Base-by-base conservation (phyloP, 176 grass and related monocot species). In the Triticum monococcum region DNA sequence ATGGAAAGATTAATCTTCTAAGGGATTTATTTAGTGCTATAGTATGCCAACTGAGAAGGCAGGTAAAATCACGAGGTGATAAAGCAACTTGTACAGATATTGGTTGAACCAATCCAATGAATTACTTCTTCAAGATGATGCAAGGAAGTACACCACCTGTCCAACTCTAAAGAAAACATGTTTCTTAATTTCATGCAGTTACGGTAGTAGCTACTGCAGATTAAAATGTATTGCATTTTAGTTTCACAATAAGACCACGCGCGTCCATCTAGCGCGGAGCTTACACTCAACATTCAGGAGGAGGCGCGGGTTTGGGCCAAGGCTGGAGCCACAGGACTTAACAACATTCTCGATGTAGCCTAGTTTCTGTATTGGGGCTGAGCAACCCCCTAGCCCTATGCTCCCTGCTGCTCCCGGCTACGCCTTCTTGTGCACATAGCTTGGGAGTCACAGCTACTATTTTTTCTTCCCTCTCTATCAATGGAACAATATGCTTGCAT, bases 1-100 rank as follows among this genome's bases (percentile, higher is more conserved):
- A 78, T 70, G 32, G 52, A 67, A 81, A 32, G 41, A 40, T 82
- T 78, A 85, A 91, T 79, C 40, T 74, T 68, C 71, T 23, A 60
- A 72, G 83, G 7, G 68, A 82, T 57, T 25, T 50, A 57, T 22
- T 72, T 28, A 32, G 8, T 75, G 43, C 5, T 41, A 68, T 24
- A 75, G 10, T 13, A 68, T 45, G 43, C 23, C 79, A 25, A 79
- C 35, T 79, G 25, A 41, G 45, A 79, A 66, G 17, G 31, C 18
- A n/a, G 4, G 9, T 78, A 79, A 64, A 87, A 84, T 41, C 33
- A 61, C 36, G 40, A 75, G n/a, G 31, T 20, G 11, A n/a, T 20
- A 68, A 74, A 17, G 61, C 28, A 80, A 60, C 17, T 63, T 23
- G 26, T 57, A 46, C 16, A 65, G 57, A 74, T 52, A 56, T 66